A percentile compares a stretch with the other conserved stretches of the same genome.
Conservation (phyloP, 2,329 filamentous ascomycete genomes). For the Hypoxylon sp. region DNA sequence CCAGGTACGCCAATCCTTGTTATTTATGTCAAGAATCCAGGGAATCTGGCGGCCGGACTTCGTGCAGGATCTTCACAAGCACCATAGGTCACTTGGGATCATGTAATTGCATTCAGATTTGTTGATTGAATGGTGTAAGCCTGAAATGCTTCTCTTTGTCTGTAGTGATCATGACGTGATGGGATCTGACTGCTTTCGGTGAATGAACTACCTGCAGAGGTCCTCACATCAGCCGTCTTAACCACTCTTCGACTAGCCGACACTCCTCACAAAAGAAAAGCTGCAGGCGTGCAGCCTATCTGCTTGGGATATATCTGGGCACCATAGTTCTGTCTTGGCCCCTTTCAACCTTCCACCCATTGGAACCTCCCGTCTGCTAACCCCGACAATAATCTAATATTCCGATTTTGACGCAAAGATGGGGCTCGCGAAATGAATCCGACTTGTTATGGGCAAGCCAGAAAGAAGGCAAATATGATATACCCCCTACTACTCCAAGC, state of each 20-base stretch:
- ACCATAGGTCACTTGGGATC: conserved; percentile 4
- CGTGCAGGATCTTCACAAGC: not conserved
- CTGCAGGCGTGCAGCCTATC: conserved; percentile 32
- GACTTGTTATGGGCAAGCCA: conserved; percentile 39
- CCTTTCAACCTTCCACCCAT: conserved; percentile 2
- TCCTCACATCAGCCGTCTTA: conserved; percentile 10
- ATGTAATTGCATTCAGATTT: conserved; percentile 21
- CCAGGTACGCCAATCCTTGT: not conserved
- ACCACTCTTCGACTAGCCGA: conserved; percentile 21
- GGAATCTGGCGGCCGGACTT: not conserved
- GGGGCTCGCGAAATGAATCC: conserved; percentile 31
- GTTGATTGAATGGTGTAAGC: conserved; percentile 28
- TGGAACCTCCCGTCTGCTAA: conserved; percentile 26
- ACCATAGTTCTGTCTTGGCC: conserved; percentile 19
- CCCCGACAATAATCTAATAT: conserved; percentile 32
- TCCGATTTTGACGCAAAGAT: conserved; percentile 29
- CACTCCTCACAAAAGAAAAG: conserved; percentile 45
- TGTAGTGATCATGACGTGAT: conserved; percentile 25
- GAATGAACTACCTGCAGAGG: conserved; percentile 18
- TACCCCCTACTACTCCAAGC: conserved; percentile 53
- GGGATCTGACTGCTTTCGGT: conserved; percentile 23
- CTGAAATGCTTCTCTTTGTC: conserved; percentile 34
- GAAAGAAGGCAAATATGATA: conserved; percentile 45
- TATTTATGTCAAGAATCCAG: not conserved
- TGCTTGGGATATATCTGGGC: conserved; percentile 25